Percentiles rank a stretch among this genome's conserved stretches.
phyloP scores from a whole-genome alignment of 176 grass and related monocot genomes.

The Bromus sterilis region DNA sequence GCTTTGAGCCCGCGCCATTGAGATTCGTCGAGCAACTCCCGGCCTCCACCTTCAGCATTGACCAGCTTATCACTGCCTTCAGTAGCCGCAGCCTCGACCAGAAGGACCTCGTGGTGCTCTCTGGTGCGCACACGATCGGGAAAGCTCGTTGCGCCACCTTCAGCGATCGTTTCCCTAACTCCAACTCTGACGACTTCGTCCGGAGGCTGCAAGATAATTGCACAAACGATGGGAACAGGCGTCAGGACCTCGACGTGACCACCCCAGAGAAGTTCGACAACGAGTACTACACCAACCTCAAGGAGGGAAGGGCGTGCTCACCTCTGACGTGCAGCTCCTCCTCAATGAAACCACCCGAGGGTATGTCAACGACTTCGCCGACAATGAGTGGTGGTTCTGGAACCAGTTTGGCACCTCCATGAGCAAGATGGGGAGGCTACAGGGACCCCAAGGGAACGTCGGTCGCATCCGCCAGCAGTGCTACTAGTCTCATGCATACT shows the following conservation, averaged over 20 bases:
- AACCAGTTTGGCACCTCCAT: slow-evolving; percentile 13
- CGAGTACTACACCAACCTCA: slow-evolving; percentile 11
- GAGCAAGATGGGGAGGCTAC: slow-evolving; percentile 4
- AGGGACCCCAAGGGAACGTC: not conserved
- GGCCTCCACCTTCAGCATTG: not conserved
- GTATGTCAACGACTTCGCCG: not conserved
- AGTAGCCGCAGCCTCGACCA: not conserved
- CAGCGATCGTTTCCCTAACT: not conserved
- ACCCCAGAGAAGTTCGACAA: slow-evolving; percentile 26
- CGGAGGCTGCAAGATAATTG: not conserved
- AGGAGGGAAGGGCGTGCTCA: slow-evolving; percentile 10
- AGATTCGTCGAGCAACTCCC: not conserved
- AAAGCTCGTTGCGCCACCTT: not conserved
- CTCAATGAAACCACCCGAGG: not conserved
- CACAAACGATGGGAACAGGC: not conserved
- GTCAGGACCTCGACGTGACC: not conserved
- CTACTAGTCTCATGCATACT: not conserved
- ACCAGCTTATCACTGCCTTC: not conserved
- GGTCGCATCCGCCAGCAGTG: not conserved
- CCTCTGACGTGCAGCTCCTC: slow-evolving; percentile 24
- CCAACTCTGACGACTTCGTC: not conserved
- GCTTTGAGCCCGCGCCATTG: not conserved
- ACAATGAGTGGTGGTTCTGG: slow-evolving; percentile 12
- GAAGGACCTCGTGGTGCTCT: not conserved
- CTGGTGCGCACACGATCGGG: not conserved